Evolutionary conservation across 164 flowering plant species (phyloP), one percentile per base, ranked within the genome.

Genomic region (Paratinospora sagittata): DNA sequence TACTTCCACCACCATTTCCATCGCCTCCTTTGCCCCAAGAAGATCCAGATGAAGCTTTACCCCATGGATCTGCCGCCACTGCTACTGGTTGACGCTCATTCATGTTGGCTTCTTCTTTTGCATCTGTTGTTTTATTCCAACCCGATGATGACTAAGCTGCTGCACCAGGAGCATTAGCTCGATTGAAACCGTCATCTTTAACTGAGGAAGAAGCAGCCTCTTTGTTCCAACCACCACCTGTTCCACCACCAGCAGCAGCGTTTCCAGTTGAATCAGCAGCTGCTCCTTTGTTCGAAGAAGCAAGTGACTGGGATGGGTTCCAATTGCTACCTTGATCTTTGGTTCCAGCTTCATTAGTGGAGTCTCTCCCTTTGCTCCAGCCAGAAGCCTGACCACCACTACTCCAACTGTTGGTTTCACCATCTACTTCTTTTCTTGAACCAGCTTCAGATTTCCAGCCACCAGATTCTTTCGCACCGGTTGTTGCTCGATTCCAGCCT

Each of bases 281-380:
- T n/a, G n/a, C 4, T 52, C 16, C 58, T 11, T 52, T 52, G n/a
- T 17, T 52, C 58, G 6, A 16, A 52, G n/a, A 17, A 0, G 58
- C 58, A n/a, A 52, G 17, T 19, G n/a, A 13, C 58, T 52, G 58
- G 6, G 58, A 4, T 21, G 16, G 58, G 7, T 74, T 74, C 76
- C 77, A 69, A 57, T 65, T 69, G 63, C 63, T 47, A 67, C 61
- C 68, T 43, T 60, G 27, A 16, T 23, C 62, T 45, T 27, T 21
- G 16, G 67, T 6, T 63, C 63, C 77, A 39, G 63, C 55, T 27
- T 34, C 73, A 12, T 67, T 74, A 27, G 34, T 30, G 16, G 67
- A 36, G 57, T 57, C 73, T 16, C 70, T 14, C 43, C 75, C 78
- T 34, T 49, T 72, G 60, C 43, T 69, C 78, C 81, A 57, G 0